A percentile compares a stretch with the other conserved stretches of the same genome.
Evolutionary conservation across 768 basidiomycete species (phyloP).

Genomic region (Boletus huronensis): DNA sequence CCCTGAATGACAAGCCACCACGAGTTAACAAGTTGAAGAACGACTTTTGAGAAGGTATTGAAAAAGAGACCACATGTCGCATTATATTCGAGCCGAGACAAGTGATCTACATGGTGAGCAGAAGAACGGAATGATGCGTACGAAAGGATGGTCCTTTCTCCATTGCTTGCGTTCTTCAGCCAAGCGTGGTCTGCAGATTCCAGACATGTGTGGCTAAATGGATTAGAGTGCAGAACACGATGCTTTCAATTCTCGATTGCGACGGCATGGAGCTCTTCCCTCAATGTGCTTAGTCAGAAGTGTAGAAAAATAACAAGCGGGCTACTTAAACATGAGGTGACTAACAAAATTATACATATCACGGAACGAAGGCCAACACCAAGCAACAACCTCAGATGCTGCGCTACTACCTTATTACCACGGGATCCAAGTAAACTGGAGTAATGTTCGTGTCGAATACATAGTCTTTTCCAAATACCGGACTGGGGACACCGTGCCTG

Average conservation of each 20-base stretch:
- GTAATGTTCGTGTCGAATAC: constrained; percentile 19
- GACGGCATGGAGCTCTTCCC: background rate
- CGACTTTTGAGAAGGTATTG: background rate
- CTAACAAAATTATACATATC: background rate
- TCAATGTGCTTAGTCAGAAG: constrained; percentile 21
- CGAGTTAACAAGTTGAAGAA: constrained; percentile 4
- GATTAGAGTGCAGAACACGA: background rate
- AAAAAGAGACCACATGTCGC: background rate
- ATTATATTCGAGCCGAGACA: background rate
- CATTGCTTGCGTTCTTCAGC: constrained; percentile 98
- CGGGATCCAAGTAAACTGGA: constrained; percentile 13
- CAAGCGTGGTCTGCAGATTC: constrained; percentile 89
- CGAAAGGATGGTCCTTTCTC: constrained; percentile 98
- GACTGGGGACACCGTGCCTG: constrained; percentile 20
- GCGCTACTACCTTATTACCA: background rate
- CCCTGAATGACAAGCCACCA: constrained; percentile 51
- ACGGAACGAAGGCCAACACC: background rate
- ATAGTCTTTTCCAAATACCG: constrained; percentile 18
- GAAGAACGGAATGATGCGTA: constrained; percentile 42
- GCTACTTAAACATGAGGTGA: background rate
- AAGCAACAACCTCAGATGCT: background rate
- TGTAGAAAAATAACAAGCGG: background rate
- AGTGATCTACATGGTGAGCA: constrained; percentile 1
- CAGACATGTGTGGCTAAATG: constrained; percentile 51
- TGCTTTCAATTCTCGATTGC: background rate